Evolutionary conservation across 1,139 yeast genomes (phyloP).

Genomic region (Wickerhamomyces sp.): DNA sequence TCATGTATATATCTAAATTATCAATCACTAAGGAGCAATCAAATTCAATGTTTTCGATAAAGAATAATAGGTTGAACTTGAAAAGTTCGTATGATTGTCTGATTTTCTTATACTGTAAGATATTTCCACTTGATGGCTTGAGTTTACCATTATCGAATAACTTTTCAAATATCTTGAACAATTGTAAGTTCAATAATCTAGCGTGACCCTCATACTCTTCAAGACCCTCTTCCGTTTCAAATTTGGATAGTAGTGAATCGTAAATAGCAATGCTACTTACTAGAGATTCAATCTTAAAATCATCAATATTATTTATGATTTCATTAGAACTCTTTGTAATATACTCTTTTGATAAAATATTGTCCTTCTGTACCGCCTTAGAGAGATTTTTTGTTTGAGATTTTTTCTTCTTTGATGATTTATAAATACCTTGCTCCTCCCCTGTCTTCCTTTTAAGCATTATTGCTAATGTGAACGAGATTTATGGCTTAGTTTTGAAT

Average conservation of each 20-base stretch:
- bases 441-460: background rate
- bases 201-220: conserved; percentile 25
- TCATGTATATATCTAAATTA: conserved; percentile 58
- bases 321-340: conserved; percentile 11
- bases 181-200: conserved; percentile 47
- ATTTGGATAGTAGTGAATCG: conserved; percentile 16
- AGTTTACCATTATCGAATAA: conserved; percentile 49
- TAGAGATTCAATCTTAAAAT: conserved; percentile 8
- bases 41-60: conserved; percentile 33
- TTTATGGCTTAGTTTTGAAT: no score
- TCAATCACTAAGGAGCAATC: conserved; percentile 45
- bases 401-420: conserved; percentile 17
- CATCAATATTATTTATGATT: conserved; percentile 7
- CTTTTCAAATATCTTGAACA: conserved; percentile 55
- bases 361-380: conserved; percentile 9
- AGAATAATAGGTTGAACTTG: conserved; percentile 40
- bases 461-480: background rate
- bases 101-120: conserved; percentile 58
- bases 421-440: conserved; percentile 6
- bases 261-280: conserved; percentile 12
- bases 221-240: conserved; percentile 17
- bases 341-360: conserved; percentile 10
- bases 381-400: background rate
- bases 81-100: conserved; percentile 54
- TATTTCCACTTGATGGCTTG: conserved; percentile 36